Evolutionary conservation across 1,139 yeast species (phyloP), one percentile per base, ranked within the genome.

Genomic region (Taphrina communis): DNA sequence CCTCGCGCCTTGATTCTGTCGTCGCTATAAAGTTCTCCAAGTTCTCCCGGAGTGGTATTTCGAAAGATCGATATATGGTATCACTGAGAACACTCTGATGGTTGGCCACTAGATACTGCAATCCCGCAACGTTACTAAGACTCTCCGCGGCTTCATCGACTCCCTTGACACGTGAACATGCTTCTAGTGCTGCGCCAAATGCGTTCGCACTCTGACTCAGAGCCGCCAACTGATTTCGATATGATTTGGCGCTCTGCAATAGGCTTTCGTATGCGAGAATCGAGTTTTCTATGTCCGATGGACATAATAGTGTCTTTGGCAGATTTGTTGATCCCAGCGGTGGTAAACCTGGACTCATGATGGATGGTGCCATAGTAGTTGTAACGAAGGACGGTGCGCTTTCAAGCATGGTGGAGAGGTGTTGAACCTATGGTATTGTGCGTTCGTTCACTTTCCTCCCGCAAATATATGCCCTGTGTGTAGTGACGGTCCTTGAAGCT

Each of bases 81-180:
- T 86, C 81, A 35, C 91, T 84, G 72, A 91, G 81, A 8, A 91
- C 85, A 72, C 87, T 87, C 73, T 89, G 88, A 75, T 90, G 95
- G 76, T 90, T 90, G 0, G 95, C 87, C 19, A 90, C 84, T 65
- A 91, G 81, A 74, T 85, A 88, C 74, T 90, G 94, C 70, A 91
- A 78, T 0, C 96, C 96, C 55, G 92, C 89, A 0, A 94, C 90
- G 60, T 87, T 84, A 73, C 86, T 79, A 19, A 90, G 77, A 4
- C 92, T 91, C 73, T 88, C 89, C 36, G 68, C 68, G 1, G 88
- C 84, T 35, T 79, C 78, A 17, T 85, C 88, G 42, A 86, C 82
- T 46, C 93, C 92, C 75, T 87, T 86, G 69, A 88, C 84, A 68
- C 86, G 83, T 0, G 96, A 90, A 70, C 87, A 83, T 41, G 83